These are phyloP conservation scores for Parsonsia alboflavescens DNA, from an alignment of 257 asterid species.

Conservation along the genomic window DNA sequence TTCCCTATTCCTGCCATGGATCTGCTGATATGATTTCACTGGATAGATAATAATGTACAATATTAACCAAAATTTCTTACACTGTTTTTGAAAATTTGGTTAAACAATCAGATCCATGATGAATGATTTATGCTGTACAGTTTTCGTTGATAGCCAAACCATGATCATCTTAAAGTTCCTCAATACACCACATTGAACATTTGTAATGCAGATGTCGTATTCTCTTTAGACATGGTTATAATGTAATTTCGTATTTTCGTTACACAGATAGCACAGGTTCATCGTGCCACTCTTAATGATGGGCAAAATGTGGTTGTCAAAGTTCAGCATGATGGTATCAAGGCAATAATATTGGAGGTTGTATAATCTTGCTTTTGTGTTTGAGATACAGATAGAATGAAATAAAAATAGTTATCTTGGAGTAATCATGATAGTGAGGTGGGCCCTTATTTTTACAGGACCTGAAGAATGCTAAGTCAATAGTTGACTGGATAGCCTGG, in stretches of 20 bases:
- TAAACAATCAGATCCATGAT: background rate
- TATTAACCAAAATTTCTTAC: background rate
- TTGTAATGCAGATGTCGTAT: background rate
- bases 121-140: background rate
- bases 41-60: background rate
- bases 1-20: background rate
- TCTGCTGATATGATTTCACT: background rate
- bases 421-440: slow-evolving; percentile 7
- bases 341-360: slow-evolving; percentile 87
- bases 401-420: background rate
- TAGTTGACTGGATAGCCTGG: slow-evolving; percentile 99
- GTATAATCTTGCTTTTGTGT: slow-evolving; percentile 9
- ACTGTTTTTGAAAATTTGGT: background rate
- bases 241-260: background rate
- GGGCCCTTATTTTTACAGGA: slow-evolving; percentile 45
- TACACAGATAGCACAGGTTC: slow-evolving; percentile 95
- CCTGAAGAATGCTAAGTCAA: slow-evolving; percentile 84
- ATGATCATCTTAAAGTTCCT: background rate
- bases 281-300: slow-evolving; percentile 80
- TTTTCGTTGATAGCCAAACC: too few relatives aligned
- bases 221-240: too few relatives aligned
- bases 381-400: background rate
- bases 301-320: slow-evolving; percentile 86
- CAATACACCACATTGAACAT: background rate
- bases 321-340: slow-evolving; percentile 92